Evolutionary conservation across 1,139 yeast genomes (phyloP).

Genomic region (Debaryomyces nepalensis): DNA sequence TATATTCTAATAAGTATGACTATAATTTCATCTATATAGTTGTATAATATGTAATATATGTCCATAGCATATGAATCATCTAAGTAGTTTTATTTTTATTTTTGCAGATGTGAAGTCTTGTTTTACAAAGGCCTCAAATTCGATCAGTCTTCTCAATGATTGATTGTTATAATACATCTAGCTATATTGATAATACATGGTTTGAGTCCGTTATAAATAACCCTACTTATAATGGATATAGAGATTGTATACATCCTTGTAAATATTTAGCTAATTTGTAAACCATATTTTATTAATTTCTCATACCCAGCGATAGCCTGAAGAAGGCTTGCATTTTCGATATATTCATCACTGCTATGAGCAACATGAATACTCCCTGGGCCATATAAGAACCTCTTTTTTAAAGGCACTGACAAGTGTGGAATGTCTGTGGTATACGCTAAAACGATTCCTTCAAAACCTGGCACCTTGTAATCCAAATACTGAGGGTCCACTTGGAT

Average conservation of each 20-base stretch:
- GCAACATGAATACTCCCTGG: constrained; percentile 73
- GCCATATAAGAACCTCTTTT: constrained; percentile 60
- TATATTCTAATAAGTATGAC: background rate
- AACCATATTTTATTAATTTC: constrained; percentile 39
- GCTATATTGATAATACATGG: constrained; percentile 51
- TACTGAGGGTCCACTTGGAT: constrained; percentile 42
- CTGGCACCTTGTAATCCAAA: constrained; percentile 63
- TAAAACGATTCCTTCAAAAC: constrained; percentile 59
- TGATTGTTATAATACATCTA: constrained; percentile 26
- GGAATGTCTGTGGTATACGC: constrained; percentile 74
- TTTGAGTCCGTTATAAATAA: constrained; percentile 55
- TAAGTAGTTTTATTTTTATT: constrained; percentile 1
- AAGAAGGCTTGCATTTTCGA: constrained; percentile 53
- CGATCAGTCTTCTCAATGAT: constrained; percentile 18
- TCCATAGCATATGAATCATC: background rate
- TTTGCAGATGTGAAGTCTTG: constrained; percentile 19
- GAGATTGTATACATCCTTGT: constrained; percentile 51
- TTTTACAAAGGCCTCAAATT: constrained; percentile 5
- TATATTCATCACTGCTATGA: constrained; percentile 64
- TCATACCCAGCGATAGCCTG: constrained; percentile 63
- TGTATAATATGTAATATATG: constrained; percentile 7
- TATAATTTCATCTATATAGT: constrained; percentile 5
- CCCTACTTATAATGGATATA: constrained; percentile 54
- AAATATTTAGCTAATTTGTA: constrained; percentile 14
- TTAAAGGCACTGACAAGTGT: constrained; percentile 41